Percentiles rank a stretch among this genome's conserved stretches.
Evolutionary conservation across 2,329 filamentous ascomycete genomes (phyloP).

Genomic region (Aureobasidium subglaciale): DNA sequence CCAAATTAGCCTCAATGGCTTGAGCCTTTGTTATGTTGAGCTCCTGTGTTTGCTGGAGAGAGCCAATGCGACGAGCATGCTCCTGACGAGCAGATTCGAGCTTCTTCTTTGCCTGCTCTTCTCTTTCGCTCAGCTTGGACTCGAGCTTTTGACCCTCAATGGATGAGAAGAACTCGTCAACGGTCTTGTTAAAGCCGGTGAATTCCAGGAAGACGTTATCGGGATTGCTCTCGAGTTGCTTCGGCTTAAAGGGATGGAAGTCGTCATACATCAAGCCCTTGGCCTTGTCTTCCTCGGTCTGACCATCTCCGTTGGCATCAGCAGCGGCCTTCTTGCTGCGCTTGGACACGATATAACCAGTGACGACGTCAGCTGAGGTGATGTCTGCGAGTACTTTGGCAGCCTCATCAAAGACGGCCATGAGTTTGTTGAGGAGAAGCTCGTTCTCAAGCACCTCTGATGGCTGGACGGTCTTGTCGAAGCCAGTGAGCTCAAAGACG

Average conservation of each 20-base stretch:
- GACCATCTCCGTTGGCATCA: constrained; percentile 30
- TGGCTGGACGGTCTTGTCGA: constrained; percentile 62
- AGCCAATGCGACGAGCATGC: constrained; percentile 77
- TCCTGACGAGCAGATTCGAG: constrained; percentile 77
- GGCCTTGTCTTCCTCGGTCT: constrained; percentile 33
- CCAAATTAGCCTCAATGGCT: constrained; percentile 83
- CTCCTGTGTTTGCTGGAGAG: constrained; percentile 71
- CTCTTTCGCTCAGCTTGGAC: constrained; percentile 72
- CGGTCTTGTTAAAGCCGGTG: constrained; percentile 81
- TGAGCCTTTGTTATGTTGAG: constrained; percentile 81
- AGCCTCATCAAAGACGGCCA: constrained; percentile 63
- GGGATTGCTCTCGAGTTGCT: constrained; percentile 65
- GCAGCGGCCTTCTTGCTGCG: constrained; percentile 18
- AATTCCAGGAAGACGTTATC: constrained; percentile 65
- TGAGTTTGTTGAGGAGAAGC: constrained; percentile 56
- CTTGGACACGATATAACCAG: constrained; percentile 78
- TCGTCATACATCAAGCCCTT: constrained; percentile 71
- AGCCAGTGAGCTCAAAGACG: constrained; percentile 60
- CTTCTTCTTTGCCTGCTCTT: constrained; percentile 74
- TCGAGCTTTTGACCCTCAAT: constrained; percentile 90
- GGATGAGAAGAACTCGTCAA: constrained; percentile 96
- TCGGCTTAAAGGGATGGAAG: constrained; percentile 85
- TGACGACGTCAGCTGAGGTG: constrained; percentile 56
- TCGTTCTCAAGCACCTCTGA: constrained; percentile 64
- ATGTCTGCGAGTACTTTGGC: constrained; percentile 62